Base-by-base conservation (phyloP, 2,329 filamentous ascomycete genomes). In the Cladophialophora chaetospira region DNA sequence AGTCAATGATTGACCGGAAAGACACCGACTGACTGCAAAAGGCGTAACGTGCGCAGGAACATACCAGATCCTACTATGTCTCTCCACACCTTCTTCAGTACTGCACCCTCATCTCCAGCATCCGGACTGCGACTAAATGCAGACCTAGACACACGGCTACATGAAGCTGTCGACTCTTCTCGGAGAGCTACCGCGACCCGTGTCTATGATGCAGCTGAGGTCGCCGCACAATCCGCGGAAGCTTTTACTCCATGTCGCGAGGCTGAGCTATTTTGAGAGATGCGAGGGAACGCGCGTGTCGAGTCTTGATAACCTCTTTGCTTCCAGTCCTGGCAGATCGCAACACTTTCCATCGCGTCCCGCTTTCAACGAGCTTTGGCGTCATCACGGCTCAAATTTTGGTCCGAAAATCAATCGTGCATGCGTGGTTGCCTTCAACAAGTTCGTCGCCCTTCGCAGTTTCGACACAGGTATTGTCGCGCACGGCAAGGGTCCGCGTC, bases 401-500 rank as follows among this genome's bases (percentile, higher is more conserved):
- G n/a, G n/a, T n/a, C n/a, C n/a, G n/a, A n/a, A n/a, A n/a, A n/a
- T n/a, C n/a, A n/a, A n/a, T n/a, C n/a, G n/a, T n/a, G n/a, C n/a
- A n/a, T n/a, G n/a, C n/a, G n/a, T n/a, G n/a, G n/a, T n/a, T n/a
- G n/a, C n/a, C n/a, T n/a, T n/a, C n/a, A n/a, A n/a, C n/a, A n/a
- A n/a, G n/a, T n/a, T n/a, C n/a, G n/a, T n/a, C n/a, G n/a, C n/a
- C n/a, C n/a, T n/a, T n/a, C n/a, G n/a, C n/a, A n/a, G n/a, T n/a
- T n/a, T n/a, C n/a, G n/a, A n/a, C n/a, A n/a, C n/a, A 42, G 21
- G 25, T 31, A 51, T 43, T 35, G 42, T 31, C 23, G 6, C 42
- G 48, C 48, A 35, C 48, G 48, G 48, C 36, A 51, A 51, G 25
- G 48, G 21, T 51, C 36, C 33, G 19, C n/a, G 42, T n/a, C 23